These are phyloP conservation scores for Anastatica hierochuntica DNA, from an alignment of 345 rosid species.

Conservation along the genomic window DNA sequence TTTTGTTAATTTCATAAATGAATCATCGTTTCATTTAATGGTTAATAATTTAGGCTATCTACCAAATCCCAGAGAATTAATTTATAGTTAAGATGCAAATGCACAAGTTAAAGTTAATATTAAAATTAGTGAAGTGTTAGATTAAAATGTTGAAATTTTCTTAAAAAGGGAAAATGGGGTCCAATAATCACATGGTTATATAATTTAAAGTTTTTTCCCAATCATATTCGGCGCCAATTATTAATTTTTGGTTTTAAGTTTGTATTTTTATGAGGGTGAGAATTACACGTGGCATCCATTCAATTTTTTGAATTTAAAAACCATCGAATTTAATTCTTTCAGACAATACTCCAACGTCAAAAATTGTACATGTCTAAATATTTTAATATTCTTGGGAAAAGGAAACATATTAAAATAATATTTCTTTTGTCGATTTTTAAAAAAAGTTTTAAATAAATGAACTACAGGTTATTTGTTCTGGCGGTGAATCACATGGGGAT, in stretches of 20 bases:
- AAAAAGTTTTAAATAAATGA: conserved; percentile 5
- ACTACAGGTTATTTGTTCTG: conserved; percentile 21
- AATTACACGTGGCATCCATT: conserved; percentile 22
- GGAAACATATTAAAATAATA: not conserved
- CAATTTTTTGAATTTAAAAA: conserved; percentile 16
- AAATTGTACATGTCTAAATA: not conserved
- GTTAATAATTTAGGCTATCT: no score
- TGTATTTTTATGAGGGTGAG: conserved; percentile 10
- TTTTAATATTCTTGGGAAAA: conserved; percentile 7
- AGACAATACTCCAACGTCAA: no score
- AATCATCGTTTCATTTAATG: no score
- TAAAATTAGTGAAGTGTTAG: no score
- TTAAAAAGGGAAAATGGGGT: conserved; percentile 23
- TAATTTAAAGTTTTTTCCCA: conserved; percentile 16
- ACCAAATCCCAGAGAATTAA: no score
- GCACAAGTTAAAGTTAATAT: not conserved
- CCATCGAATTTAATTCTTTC: conserved; percentile 12
- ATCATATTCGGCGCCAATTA: conserved; percentile 26
- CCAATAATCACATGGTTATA: conserved; percentile 23
- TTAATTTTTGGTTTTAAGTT: not conserved
- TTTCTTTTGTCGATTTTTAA: no score
- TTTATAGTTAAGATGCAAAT: no score
- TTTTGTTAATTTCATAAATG: no score
- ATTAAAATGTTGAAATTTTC: no score
- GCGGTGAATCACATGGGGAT: conserved; percentile 19